These are phyloP conservation scores for Ilyonectria destructans DNA, from an alignment of 2,329 filamentous ascomycete genomes.

Conservation along the genomic window DNA sequence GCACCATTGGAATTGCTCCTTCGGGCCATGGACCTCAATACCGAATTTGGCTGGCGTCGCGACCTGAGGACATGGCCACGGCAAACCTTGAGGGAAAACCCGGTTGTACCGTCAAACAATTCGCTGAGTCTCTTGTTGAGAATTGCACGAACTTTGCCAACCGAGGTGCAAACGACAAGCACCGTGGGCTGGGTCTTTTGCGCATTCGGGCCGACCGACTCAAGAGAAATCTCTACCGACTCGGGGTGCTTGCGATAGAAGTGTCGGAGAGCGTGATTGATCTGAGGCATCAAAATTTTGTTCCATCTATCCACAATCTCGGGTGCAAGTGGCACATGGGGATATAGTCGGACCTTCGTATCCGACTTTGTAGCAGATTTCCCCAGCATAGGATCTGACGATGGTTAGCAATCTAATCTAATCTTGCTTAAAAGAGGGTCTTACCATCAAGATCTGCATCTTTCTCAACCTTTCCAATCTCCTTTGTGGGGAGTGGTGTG, in stretches of 20 bases:
- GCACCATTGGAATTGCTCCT: conserved; percentile 52
- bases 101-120: conserved; percentile 75
- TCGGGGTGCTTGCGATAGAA: conserved; percentile 83
- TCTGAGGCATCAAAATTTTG: conserved; percentile 78
- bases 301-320: conserved; percentile 82
- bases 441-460: conserved; percentile 43
- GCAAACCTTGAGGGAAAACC: conserved; percentile 80
- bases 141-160: conserved; percentile 80
- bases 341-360: conserved; percentile 71
- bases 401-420: conserved; percentile 22
- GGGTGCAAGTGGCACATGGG: conserved; percentile 71
- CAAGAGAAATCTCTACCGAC: conserved; percentile 84
- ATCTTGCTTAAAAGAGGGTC: background rate
- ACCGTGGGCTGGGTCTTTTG: conserved; percentile 80
- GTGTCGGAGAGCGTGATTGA: conserved; percentile 79
- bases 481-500: conserved; percentile 10
- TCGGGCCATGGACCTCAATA: conserved; percentile 53
- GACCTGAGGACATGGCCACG: conserved; percentile 78
- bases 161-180: conserved; percentile 83
- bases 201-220: conserved; percentile 80
- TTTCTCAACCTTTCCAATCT: conserved; percentile 20
- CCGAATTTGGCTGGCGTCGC: conserved; percentile 59
- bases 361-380: conserved; percentile 46
- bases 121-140: conserved; percentile 78
- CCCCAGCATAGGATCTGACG: conserved; percentile 40